Evolutionary conservation across 2,329 filamentous ascomycete species (phyloP).

Genomic region (Ophiostoma montium): DNA sequence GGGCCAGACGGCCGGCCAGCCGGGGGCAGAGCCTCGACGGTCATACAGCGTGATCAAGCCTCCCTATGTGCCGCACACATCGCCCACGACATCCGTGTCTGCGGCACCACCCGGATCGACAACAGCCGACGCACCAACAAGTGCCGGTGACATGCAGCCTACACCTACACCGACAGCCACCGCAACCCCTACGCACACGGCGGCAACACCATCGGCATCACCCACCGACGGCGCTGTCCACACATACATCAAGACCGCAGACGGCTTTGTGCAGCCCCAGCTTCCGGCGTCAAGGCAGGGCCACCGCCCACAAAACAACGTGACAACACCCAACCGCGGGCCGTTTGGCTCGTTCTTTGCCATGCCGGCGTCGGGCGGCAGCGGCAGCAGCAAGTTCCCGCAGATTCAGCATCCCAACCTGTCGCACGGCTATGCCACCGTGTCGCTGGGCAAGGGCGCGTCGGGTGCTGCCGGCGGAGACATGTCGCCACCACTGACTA

Average conservation of each 20-base stretch:
- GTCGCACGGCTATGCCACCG: constrained; percentile 11
- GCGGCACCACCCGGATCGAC: background rate
- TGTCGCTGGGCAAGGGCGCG: constrained; percentile 6
- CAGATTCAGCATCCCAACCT: constrained; percentile 15
- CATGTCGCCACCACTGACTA: constrained; percentile 1
- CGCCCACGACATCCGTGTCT: constrained; percentile 4
- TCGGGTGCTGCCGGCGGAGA: background rate
- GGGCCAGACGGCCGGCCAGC: constrained; percentile 4
- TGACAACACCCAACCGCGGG: constrained; percentile 17
- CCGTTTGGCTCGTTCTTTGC: constrained; percentile 14
- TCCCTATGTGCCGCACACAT: constrained; percentile 15
- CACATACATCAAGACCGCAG: constrained; percentile 30
- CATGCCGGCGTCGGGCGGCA: constrained; percentile 7
- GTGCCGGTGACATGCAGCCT: background rate
- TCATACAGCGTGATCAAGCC: constrained; percentile 17
- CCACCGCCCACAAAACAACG: constrained; percentile 5
- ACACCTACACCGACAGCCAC: background rate
- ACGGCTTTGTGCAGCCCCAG: constrained; percentile 12
- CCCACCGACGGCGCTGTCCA: constrained; percentile 21
- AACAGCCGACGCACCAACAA: background rate
- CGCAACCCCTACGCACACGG: background rate
- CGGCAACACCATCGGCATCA: constrained; percentile 3
- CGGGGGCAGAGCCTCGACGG: constrained; percentile 9
- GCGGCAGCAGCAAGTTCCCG: constrained; percentile 11
- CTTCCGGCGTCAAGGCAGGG: constrained; percentile 8